Conservation (phyloP, 352 stramenopile genomes). For the Elongisporangium anandrum region DNA sequence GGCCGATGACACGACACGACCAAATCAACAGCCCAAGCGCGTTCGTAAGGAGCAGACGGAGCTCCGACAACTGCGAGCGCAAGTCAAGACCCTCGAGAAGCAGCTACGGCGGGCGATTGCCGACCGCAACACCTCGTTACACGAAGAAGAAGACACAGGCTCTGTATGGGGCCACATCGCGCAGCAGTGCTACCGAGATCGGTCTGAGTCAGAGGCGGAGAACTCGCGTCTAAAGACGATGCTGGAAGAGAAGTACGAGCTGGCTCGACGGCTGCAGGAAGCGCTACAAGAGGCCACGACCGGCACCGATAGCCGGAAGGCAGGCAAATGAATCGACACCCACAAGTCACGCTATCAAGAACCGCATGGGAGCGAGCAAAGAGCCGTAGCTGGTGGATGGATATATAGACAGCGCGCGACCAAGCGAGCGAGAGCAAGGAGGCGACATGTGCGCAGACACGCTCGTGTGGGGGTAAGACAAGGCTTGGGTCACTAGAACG, state of each 20-base stretch:
- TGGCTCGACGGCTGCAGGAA: background rate
- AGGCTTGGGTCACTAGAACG: background rate
- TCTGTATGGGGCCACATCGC: background rate
- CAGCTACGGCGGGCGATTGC: background rate
- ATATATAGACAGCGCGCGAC: background rate
- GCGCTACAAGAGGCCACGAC: background rate
- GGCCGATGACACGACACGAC: background rate
- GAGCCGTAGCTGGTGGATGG: background rate
- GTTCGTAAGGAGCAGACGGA: background rate
- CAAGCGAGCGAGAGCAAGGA: background rate
- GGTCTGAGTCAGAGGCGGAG: background rate
- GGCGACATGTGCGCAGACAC: background rate
- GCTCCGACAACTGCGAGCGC: background rate
- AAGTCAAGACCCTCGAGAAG: background rate
- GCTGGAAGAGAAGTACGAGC: background rate
- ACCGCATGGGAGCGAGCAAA: background rate
- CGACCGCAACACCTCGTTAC: background rate
- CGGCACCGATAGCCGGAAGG: background rate
- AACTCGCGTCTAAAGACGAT: background rate
- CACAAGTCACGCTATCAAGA: background rate
- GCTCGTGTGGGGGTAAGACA: background rate
- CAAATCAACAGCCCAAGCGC: background rate
- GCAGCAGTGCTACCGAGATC: background rate
- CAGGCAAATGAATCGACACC: background rate
- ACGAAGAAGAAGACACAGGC: background rate